Conservation (phyloP, 1,139 yeast species). For the Hyphopichia buzzinii region DNA sequence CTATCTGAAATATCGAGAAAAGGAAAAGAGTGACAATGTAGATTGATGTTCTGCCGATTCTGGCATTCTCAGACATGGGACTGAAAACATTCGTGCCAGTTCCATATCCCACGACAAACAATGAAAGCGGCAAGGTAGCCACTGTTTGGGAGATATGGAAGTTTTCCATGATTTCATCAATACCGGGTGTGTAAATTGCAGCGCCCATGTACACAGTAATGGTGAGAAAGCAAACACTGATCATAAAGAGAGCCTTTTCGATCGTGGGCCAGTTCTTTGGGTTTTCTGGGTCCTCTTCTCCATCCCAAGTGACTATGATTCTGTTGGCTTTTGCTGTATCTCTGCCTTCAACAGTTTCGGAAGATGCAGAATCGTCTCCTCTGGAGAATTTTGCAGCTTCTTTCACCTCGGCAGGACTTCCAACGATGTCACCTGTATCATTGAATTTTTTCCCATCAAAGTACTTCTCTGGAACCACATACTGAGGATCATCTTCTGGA, state of each 20-base stretch:
- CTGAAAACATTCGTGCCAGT: conserved; percentile 54
- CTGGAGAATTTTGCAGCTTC: conserved; percentile 5
- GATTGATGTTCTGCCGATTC: conserved; percentile 52
- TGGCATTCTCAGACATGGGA: conserved; percentile 50
- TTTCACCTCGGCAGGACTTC: not conserved
- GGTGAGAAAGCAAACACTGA: conserved; percentile 21
- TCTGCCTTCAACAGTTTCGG: conserved; percentile 3
- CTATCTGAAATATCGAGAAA: conserved; percentile 33
- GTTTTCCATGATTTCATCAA: conserved; percentile 35
- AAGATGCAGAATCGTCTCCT: conserved; percentile 1
- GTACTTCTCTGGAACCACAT: conserved; percentile 32
- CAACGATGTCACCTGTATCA: not conserved
- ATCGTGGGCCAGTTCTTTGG: conserved; percentile 28
- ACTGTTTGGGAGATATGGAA: conserved; percentile 43
- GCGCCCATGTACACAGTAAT: conserved; percentile 27
- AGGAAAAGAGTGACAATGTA: conserved; percentile 29
- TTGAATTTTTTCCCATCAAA: conserved; percentile 1
- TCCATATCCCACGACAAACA: conserved; percentile 54
- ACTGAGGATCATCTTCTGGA: conserved; percentile 28
- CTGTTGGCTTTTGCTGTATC: conserved; percentile 1
- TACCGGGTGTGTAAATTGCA: conserved; percentile 30
- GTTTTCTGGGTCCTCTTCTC: conserved; percentile 29
- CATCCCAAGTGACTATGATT: conserved; percentile 23
- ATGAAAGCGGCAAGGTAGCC: conserved; percentile 42
- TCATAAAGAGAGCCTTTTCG: conserved; percentile 17